Base-by-base conservation (phyloP, 768 basidiomycete genomes). In the Holtermannia corniformis region DNA sequence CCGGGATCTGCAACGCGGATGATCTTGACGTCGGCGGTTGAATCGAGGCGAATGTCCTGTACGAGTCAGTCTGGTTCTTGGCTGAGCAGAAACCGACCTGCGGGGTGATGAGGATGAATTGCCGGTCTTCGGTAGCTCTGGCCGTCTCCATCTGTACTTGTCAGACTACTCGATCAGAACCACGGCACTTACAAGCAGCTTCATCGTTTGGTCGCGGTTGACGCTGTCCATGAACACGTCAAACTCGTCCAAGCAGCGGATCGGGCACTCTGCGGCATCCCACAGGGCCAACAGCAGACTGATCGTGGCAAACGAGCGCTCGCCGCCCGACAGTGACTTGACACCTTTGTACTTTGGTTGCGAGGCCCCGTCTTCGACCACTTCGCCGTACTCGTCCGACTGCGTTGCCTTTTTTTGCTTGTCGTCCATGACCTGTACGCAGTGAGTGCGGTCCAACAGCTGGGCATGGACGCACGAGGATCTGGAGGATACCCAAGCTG, bases 161-260 rank as follows among this genome's bases (percentile, higher is more conserved):
- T 46, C 32, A 37, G 32, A 7, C 19, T 20, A 1, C 13, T 10
- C 48, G 23, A 32, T 24, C 12, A 27, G 40, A 5, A 44, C 19
- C 12, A 22, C n/a, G n/a, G n/a, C n/a, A 58, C 65, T 16, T 52
- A 88, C 86, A 81, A 96, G 86, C 86, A 93, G 90, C 72, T 82
- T 87, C 84, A 93, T 95, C 55, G 86, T 86, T 64, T 93, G 85
- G 44, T 84, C 82, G 19, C 95, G 82, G 55, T 76, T 75, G 44
- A 70, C 65, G 10, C 62, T 61, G 55, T 75, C 75, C 53, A 97
- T 90, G 77, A 93, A 96, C 11, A 96, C 93, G 62, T 97, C 93
- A 67, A 95, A 99, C 70, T 99, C 95, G 64, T 99, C 95, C 82
- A 97, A 81, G 65, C 93, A 96, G 54, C 95, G 78, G 44, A 99